phyloP scores from a whole-genome alignment of 805 yeast genomes.

The Tetrapisispora taiwanensis region DNA sequence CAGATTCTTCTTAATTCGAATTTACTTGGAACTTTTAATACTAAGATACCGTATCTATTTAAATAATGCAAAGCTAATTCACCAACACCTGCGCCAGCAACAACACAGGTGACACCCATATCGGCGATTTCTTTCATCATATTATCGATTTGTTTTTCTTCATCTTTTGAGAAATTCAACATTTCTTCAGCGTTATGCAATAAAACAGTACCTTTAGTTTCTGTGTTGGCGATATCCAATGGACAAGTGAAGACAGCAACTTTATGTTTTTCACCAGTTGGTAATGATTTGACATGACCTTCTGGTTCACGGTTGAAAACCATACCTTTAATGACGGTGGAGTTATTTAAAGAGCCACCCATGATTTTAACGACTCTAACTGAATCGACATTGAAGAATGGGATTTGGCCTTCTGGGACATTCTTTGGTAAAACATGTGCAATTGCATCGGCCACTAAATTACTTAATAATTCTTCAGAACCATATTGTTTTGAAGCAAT shows the following conservation, averaged over 20 bases:
- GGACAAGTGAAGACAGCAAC: conserved; percentile 93
- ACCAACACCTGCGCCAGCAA: conserved; percentile 93
- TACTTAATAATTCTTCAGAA: conserved; percentile 64
- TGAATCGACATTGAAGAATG: conserved; percentile 76
- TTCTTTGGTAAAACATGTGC: conserved; percentile 54
- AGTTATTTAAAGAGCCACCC: conserved; percentile 72
- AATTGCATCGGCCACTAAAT: conserved; percentile 77
- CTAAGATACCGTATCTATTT: conserved; percentile 75
- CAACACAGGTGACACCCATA: conserved; percentile 75
- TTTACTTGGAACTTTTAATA: conserved; percentile 83
- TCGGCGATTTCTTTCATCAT: conserved; percentile 73
- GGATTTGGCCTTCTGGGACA: conserved; percentile 9
- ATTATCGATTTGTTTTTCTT: conserved; percentile 84
- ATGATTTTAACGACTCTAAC: conserved; percentile 92
- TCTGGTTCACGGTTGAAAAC: conserved; percentile 98
- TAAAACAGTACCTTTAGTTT: conserved; percentile 94
- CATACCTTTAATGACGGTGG: conserved; percentile 90
- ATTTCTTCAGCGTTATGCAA: conserved; percentile 94
- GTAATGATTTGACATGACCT: conserved; percentile 63
- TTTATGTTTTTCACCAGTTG: conserved; percentile 46
- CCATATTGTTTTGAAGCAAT: conserved; percentile 92
- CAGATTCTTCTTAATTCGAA: conserved; percentile 89
- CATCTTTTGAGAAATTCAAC: conserved; percentile 93
- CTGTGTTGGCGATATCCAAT: conserved; percentile 90
- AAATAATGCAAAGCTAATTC: conserved; percentile 88